Evolutionary conservation across 306 rosid genomes (phyloP).

Genomic region (Luffa acutangula): DNA sequence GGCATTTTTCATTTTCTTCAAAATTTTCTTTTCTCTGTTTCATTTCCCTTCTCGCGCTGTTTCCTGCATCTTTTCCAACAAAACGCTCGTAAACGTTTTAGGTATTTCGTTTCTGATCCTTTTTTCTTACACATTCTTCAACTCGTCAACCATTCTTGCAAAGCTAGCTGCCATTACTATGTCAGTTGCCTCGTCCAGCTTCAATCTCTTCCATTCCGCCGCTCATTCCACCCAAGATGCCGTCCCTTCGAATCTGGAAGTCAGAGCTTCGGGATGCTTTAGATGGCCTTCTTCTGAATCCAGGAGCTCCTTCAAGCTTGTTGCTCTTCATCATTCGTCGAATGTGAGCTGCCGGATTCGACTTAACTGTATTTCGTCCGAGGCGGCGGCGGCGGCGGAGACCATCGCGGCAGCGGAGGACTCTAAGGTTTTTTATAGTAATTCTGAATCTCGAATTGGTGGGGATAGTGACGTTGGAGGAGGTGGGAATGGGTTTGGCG

Average conservation of each 20-base stretch:
- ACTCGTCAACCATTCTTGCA: neutral
- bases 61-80: neutral
- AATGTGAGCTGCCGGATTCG: constrained; percentile 6
- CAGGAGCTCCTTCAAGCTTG: neutral
- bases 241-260: neutral
- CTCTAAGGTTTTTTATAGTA: neutral
- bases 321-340: constrained; percentile 11
- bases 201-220: constrained; percentile 18
- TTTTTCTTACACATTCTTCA: neutral
- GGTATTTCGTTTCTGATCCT: neutral
- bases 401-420: constrained; percentile 9
- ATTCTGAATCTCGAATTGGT: constrained; percentile 13
- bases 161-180: constrained; percentile 17
- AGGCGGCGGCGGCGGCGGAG: constrained; percentile 11
- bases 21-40: neutral
- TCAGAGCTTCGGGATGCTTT: neutral
- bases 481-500: constrained; percentile 10
- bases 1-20: neutral
- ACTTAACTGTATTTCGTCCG: constrained; percentile 27
- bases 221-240: constrained; percentile 8
- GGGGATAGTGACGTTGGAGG: constrained; percentile 7
- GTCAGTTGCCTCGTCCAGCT: constrained; percentile 28
- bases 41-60: neutral
- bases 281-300: constrained; percentile 2
- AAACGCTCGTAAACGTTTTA: neutral